A percentile compares a stretch with the other conserved stretches of the same genome.
These are phyloP conservation scores for Chytriomyces sp. DNA, from an alignment of 192 early-diverging fungal species.

Conservation along the genomic window DNA sequence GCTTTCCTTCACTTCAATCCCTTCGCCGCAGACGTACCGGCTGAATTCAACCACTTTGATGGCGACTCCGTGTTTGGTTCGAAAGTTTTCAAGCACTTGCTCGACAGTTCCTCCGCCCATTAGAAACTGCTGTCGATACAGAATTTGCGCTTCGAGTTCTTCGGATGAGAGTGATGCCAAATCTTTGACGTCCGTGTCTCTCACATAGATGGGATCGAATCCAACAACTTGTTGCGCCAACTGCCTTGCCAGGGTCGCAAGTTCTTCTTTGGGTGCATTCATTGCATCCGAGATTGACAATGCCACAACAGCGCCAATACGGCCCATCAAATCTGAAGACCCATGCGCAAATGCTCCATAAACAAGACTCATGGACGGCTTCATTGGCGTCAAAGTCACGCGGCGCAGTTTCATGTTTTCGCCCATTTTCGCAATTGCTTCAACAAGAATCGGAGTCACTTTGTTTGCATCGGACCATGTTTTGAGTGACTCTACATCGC, in stretches of 20 bases:
- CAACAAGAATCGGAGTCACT: slow-evolving; percentile 58
- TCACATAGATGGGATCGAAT: slow-evolving; percentile 66
- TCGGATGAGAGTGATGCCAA: slow-evolving; percentile 11
- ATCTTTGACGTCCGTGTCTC: neutral
- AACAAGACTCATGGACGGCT: neutral
- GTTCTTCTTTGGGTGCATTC: neutral
- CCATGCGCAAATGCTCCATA: slow-evolving; percentile 72
- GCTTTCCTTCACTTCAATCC: slow-evolving; percentile 74
- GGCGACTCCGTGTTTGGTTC: slow-evolving; percentile 36
- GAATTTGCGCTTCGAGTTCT: slow-evolving; percentile 59
- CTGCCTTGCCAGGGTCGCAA: slow-evolving; percentile 65
- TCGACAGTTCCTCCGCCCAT: slow-evolving; percentile 76
- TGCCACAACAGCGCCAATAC: slow-evolving; percentile 79
- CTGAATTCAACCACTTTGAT: slow-evolving; percentile 71
- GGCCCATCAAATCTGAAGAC: slow-evolving; percentile 57
- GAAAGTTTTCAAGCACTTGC: slow-evolving; percentile 62
- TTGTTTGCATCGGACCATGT: neutral
- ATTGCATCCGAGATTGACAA: slow-evolving; percentile 42
- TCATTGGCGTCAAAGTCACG: slow-evolving; percentile 48
- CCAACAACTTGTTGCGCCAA: slow-evolving; percentile 90
- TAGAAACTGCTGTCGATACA: slow-evolving; percentile 76
- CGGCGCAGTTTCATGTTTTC: slow-evolving; percentile 88
- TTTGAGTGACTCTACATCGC: neutral
- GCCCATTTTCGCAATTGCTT: slow-evolving; percentile 83
- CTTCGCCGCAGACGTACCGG: slow-evolving; percentile 85